phyloP scores from a whole-genome alignment of 2,329 filamentous ascomycete genomes.

The Cordyceps cicadae region DNA sequence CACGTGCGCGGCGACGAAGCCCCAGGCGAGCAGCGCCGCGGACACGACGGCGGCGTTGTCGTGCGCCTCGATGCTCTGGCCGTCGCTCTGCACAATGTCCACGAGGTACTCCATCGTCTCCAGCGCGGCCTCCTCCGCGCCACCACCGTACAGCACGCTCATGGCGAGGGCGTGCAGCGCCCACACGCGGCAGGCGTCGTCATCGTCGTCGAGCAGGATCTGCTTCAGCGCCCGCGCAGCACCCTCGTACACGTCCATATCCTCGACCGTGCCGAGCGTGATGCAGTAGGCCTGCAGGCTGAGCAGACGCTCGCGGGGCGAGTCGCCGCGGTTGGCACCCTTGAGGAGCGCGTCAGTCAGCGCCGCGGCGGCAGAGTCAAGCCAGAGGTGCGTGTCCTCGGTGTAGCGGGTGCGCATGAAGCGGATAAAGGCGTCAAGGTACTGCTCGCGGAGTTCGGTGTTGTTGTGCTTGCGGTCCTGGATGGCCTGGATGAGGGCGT shows the following conservation, averaged over 20 bases:
- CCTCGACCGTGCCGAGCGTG: conserved; percentile 60
- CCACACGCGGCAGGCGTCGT: conserved; percentile 56
- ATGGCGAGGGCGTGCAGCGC: conserved; percentile 66
- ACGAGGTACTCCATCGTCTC: conserved; percentile 68
- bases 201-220: conserved; percentile 46
- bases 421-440: conserved; percentile 26
- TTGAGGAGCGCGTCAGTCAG: conserved; percentile 59
- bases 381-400: conserved; percentile 33
- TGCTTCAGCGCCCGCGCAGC: conserved; percentile 25
- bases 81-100: conserved; percentile 73
- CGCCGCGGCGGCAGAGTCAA: conserved; percentile 46
- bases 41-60: conserved; percentile 65
- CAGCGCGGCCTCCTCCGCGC: conserved; percentile 56
- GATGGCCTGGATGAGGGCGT: conserved; percentile 61
- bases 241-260: conserved; percentile 29
- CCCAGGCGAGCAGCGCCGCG: conserved; percentile 71
- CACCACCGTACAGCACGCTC: conserved; percentile 69
- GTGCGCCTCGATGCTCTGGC: conserved; percentile 59
- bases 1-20: conserved; percentile 67
- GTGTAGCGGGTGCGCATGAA: conserved; percentile 46
- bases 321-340: conserved; percentile 61
- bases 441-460: conserved; percentile 55
- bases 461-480: conserved; percentile 70
- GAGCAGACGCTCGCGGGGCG: conserved; percentile 58
- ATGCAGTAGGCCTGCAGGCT: conserved; percentile 66